Conservation (phyloP, 129 eudicot genomes). For the Saposhnikovia divaricata region DNA sequence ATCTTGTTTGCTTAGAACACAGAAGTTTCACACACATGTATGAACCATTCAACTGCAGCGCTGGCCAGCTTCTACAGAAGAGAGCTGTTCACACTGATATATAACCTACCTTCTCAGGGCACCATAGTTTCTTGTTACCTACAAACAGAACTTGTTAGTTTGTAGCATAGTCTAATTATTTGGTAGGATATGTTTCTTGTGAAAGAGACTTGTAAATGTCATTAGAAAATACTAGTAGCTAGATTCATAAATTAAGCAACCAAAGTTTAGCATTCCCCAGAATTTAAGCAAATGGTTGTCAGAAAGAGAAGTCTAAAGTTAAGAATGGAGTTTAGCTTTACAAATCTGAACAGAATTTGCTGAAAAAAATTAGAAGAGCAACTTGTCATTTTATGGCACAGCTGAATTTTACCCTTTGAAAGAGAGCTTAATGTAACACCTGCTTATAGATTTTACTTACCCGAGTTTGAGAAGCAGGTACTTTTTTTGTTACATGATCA, state of each 20-base stretch:
- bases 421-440: not conserved
- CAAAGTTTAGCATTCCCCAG: not conserved
- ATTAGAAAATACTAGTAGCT: not conserved
- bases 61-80: not conserved
- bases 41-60: not conserved
- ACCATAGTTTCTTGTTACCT: slow-evolving; percentile 84
- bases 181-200: not conserved
- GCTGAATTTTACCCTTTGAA: not conserved
- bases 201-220: not conserved
- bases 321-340: not conserved
- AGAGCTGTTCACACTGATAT: not conserved
- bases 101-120: slow-evolving; percentile 44
- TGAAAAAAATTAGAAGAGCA: not conserved
- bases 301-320: not conserved
- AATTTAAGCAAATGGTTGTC: not conserved
- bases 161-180: not conserved
- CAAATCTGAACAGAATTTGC: not conserved
- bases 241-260: not conserved
- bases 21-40: not conserved
- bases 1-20: not conserved
- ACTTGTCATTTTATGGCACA: not conserved
- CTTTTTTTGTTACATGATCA: slow-evolving; percentile 43
- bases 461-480: slow-evolving; percentile 55
- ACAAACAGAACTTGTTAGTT: slow-evolving; percentile 18
- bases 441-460: slow-evolving; percentile 27